Evolutionary conservation across 805 yeast genomes (phyloP).

Genomic region (Kluyveromyces siamensis): DNA sequence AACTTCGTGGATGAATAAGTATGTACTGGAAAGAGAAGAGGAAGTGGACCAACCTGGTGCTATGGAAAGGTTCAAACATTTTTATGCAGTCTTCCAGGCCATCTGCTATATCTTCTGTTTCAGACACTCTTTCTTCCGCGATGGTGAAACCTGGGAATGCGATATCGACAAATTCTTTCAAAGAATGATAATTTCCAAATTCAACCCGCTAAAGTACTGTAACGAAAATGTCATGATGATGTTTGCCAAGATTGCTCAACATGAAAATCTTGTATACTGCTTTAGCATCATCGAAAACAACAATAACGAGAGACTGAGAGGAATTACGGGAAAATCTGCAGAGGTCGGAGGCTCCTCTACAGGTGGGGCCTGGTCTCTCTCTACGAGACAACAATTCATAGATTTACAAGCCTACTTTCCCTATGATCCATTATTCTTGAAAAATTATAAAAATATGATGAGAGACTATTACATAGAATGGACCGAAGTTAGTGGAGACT

Average conservation of each 20-base stretch:
- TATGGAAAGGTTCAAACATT: slow-evolving; percentile 86
- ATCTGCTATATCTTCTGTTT: slow-evolving; percentile 87
- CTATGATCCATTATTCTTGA: slow-evolving; percentile 81
- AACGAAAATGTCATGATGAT: slow-evolving; percentile 88
- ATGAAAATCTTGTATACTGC: slow-evolving; percentile 85
- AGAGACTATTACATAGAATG: slow-evolving; percentile 65
- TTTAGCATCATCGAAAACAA: slow-evolving; percentile 88
- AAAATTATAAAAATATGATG: slow-evolving; percentile 46
- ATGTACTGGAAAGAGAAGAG: slow-evolving; percentile 72
- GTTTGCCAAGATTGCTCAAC: slow-evolving; percentile 88
- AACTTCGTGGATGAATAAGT: slow-evolving; percentile 75
- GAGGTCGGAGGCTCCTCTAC: slow-evolving; percentile 14
- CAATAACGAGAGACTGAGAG: slow-evolving; percentile 41
- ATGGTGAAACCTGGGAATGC: slow-evolving; percentile 57
- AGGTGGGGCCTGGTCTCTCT: slow-evolving; percentile 32
- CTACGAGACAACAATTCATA: slow-evolving; percentile 69
- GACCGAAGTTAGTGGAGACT: slow-evolving; percentile 64
- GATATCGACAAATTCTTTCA: slow-evolving; percentile 80
- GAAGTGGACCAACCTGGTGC: slow-evolving; percentile 63
- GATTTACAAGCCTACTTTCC: slow-evolving; percentile 95
- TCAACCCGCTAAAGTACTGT: slow-evolving; percentile 89
- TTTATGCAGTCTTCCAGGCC: slow-evolving; percentile 88
- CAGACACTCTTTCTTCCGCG: slow-evolving; percentile 54
- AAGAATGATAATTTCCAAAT: slow-evolving; percentile 73
- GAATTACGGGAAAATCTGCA: slow-evolving; percentile 31